Base-by-base conservation (phyloP, 257 asterid genomes). In the Salvia hispanica region DNA sequence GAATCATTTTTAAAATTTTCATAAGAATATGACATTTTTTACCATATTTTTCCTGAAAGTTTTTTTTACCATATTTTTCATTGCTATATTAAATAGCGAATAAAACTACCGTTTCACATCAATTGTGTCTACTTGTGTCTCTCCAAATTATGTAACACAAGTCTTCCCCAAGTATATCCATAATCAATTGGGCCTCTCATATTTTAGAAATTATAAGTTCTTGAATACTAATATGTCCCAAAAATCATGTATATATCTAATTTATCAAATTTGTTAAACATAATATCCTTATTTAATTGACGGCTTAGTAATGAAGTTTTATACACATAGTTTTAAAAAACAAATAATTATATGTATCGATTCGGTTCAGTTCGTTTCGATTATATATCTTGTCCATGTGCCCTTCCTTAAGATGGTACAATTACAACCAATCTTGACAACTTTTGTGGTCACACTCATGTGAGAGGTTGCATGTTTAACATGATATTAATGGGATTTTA, bases 61-160 rank as follows among this genome's bases (percentile, higher is more conserved):
- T n/a, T 51, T 66, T 74, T n/a, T n/a, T 36, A 61, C 69, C 78
- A 66, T 81, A 73, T 44, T 48, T 34, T 72, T 51, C 65, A 40
- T 51, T 11, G 58, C 45, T 56, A 5, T 36, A 62, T 55, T 61
- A 54, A 70, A 64, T 66, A 61, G 21, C 69, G 64, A 70, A 48
- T 56, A 72, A 69, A 72, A 60, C 68, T 61, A 40, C 62, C 62
- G 39, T 64, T 79, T 77, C 62, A 76, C 77, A 78, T 76, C 69
- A 70, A 28, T 63, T 60, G 69, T 75, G 70, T 69, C 74, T 51
- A 75, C 73, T 55, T 48, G 57, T 72, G 67, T 25, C 73, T 40
- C 69, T 67, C 77, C 56, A 28, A 31, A 51, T 21, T 33, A 61
- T 59, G 67, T 69, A 66, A 56, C 58, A 65, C 14, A 67, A 58